Conservation (phyloP, 495 filamentous ascomycete genomes). For the Amniculicola lignicola region DNA sequence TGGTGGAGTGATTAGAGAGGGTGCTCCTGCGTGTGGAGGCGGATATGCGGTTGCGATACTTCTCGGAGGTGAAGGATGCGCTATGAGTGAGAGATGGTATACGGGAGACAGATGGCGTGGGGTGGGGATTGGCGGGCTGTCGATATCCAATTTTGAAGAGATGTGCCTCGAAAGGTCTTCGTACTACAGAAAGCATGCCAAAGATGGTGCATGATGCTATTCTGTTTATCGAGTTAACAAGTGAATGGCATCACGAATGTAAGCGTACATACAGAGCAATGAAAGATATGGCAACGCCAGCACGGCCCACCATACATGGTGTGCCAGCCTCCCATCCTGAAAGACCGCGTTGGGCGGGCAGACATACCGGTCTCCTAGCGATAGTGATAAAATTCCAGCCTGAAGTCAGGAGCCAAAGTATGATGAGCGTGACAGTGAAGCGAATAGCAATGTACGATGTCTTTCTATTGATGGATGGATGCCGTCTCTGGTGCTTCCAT, state of each 20-base stretch:
- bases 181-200: slow-evolving; percentile 28
- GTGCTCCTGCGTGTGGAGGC: slow-evolving; percentile 23
- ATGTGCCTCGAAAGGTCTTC: slow-evolving; percentile 35
- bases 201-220: slow-evolving; percentile 31
- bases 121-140: not conserved
- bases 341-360: not conserved
- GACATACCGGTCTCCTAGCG: slow-evolving; percentile 30
- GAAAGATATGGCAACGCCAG: slow-evolving; percentile 20
- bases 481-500: slow-evolving; percentile 26
- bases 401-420: slow-evolving; percentile 34
- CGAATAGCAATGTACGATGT: slow-evolving; percentile 33
- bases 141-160: slow-evolving; percentile 23
- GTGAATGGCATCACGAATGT: not conserved
- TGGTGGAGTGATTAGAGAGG: slow-evolving; percentile 20
- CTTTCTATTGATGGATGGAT: slow-evolving; percentile 27
- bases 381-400: slow-evolving; percentile 35
- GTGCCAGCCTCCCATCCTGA: slow-evolving; percentile 24
- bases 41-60: slow-evolving; percentile 15
- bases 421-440: slow-evolving; percentile 22
- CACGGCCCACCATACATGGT: slow-evolving; percentile 20
- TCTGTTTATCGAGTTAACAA: slow-evolving; percentile 9
- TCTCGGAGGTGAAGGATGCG: slow-evolving; percentile 24
- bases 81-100: slow-evolving; percentile 16
- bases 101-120: slow-evolving; percentile 18
- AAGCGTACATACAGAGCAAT: slow-evolving; percentile 28